Conservation (phyloP, 2,329 filamentous ascomycete genomes). For the Pezicula rhizophila region DNA sequence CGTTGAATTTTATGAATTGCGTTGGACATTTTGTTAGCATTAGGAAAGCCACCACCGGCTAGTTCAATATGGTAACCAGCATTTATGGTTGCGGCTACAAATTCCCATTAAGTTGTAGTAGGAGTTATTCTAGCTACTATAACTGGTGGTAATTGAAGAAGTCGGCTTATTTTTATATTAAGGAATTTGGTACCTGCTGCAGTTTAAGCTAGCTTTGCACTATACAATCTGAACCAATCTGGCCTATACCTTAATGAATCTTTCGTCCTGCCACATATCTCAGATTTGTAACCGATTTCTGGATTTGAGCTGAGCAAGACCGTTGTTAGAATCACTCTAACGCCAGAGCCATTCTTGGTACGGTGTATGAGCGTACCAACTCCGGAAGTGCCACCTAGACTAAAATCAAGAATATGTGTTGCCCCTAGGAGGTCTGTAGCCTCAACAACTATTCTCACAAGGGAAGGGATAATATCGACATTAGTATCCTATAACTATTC, state of each 20-base stretch:
- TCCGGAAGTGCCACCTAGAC: constrained; percentile 92
- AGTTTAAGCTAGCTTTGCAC: constrained; percentile 78
- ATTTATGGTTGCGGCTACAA: constrained; percentile 86
- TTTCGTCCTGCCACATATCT: no score
- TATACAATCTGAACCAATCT: constrained; percentile 61
- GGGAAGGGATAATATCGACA: constrained; percentile 72
- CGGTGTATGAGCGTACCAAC: constrained; percentile 93
- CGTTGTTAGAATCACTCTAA: constrained; percentile 91
- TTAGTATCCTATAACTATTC: constrained; percentile 60
- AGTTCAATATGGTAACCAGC: constrained; percentile 89
- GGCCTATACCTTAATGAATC: no score
- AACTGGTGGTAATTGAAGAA: constrained; percentile 74
- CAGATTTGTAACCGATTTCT: constrained; percentile 85
- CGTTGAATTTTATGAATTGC: constrained; percentile 77
- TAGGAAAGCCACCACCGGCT: constrained; percentile 80
- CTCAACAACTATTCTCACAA: constrained; percentile 86
- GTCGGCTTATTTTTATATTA: constrained; percentile 86
- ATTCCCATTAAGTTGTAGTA: constrained; percentile 78
- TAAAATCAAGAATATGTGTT: constrained; percentile 94
- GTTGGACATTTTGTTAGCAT: constrained; percentile 69
- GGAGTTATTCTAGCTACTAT: constrained; percentile 92
- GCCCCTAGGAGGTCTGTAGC: constrained; percentile 83
- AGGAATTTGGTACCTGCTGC: constrained; percentile 81
- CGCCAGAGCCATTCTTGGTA: constrained; percentile 97
- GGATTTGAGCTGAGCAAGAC: constrained; percentile 80